phyloP scores from a whole-genome alignment of 2,329 filamentous ascomycete species.

The Ceratocystiopsis minuta region DNA sequence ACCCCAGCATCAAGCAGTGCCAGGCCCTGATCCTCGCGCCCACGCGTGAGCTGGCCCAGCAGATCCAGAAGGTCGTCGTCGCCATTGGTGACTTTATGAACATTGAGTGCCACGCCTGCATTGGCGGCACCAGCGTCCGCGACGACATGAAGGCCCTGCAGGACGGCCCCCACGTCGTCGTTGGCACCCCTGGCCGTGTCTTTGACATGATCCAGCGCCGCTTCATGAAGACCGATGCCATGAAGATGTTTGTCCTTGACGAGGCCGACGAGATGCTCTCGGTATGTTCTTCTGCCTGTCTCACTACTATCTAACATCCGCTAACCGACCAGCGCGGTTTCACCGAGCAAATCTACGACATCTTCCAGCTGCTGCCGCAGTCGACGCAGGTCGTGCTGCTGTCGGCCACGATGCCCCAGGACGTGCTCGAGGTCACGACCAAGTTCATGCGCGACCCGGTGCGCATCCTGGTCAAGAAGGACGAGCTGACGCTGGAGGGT shows the following conservation, averaged over 20 bases:
- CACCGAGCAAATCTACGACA: constrained; percentile 99
- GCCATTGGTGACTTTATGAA: constrained; percentile 99
- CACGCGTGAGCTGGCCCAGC: constrained; percentile 94
- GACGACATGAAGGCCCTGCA: constrained; percentile 97
- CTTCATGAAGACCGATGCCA: constrained; percentile 87
- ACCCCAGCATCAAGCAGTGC: constrained; percentile 84
- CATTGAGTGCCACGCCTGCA: constrained; percentile 97
- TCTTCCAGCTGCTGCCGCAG: constrained; percentile 97
- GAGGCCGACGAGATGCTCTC: constrained; percentile 99
- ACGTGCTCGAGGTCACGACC: constrained; percentile 97
- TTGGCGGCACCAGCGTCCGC: constrained; percentile 93
- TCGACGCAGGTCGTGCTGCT: constrained; percentile 96
- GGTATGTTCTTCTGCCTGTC: constrained; percentile 26
- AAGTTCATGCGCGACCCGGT: constrained; percentile 99
- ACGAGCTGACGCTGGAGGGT: constrained; percentile 97
- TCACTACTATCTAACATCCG: neutral
- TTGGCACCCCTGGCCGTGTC: constrained; percentile 95
- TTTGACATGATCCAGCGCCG: constrained; percentile 99
- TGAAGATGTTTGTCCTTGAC: constrained; percentile 99
- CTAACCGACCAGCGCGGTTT: constrained; percentile 62
- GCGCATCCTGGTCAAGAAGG: constrained; percentile 98
- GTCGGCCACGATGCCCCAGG: constrained; percentile 96
- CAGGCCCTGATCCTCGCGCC: constrained; percentile 96
- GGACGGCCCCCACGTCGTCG: constrained; percentile 91
- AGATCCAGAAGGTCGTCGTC: constrained; percentile 98